Evolutionary conservation across 306 rosid species (phyloP), one percentile per base, ranked within the genome.

Genomic region (Malus fusca): DNA sequence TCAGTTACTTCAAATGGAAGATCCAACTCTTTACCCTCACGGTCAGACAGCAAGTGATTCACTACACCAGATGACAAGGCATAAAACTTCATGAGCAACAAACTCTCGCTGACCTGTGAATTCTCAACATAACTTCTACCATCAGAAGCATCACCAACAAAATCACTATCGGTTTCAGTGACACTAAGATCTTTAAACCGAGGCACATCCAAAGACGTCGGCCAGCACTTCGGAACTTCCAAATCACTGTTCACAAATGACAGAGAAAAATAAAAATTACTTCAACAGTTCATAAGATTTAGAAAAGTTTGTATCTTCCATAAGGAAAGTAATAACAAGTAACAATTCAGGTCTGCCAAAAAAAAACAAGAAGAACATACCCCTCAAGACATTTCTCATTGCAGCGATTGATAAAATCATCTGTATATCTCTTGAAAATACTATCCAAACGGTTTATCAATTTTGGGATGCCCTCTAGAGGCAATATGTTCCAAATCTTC

Each of bases 1-100:
- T 90, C 96, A 0, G 90, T 88, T 43, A 87, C 94, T 81, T 90
- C 94, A 80, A 90, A 90, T 0, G 97, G 97, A 37, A 90, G 87
- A 75, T 92, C 91, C 72, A 87, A 58, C 62, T 92, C 96, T 60
- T 76, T 56, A 69, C 74, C 83, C 35, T 82, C 86, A 18, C 84
- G 62, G n/a, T 83, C 88, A 40, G 96, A 86, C 65, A 88, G 83
- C 77, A 92, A 79, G 75, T 92, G 96, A 42, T 75, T 82, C 17
- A 90, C 87, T 7, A 81, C 87, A 72, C 66, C 83, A 9, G 78
- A 71, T 58, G 96, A 88, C 37, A 92, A 70, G 71, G 87, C 60
- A 66, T 90, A 92, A 86, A 90, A 92, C 40, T 92, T 92, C 97
- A 92, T 86, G 79, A 92, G 79, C 71, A 92, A 56, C 71, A 92